Conservation (phyloP, 2,329 filamentous ascomycete genomes). For the Trichoderma atroviride region DNA sequence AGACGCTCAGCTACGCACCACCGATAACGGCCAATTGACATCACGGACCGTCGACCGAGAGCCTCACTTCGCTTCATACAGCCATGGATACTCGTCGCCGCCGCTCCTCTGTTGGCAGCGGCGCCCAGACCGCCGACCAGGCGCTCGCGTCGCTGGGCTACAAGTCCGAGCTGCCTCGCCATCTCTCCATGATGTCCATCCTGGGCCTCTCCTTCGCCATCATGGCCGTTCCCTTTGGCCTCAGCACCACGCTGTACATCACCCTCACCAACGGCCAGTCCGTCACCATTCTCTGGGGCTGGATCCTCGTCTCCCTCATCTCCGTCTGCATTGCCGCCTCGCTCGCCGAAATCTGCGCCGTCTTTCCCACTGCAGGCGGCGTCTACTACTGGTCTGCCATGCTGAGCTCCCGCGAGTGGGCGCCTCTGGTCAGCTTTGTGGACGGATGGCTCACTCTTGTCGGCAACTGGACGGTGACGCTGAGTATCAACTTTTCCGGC, state of each 20-base stretch:
- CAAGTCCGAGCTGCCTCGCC: constrained; percentile 53
- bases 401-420: constrained; percentile 63
- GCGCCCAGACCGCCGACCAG: constrained; percentile 41
- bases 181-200: constrained; percentile 54
- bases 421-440: constrained; percentile 67
- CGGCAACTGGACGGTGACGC: constrained; percentile 70
- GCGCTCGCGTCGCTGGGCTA: constrained; percentile 53
- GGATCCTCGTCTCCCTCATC: constrained; percentile 64
- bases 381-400: constrained; percentile 76
- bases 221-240: constrained; percentile 54
- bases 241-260: constrained; percentile 52
- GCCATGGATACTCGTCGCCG: constrained; percentile 20
- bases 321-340: constrained; percentile 72
- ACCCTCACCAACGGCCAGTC: constrained; percentile 72
- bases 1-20: neutral
- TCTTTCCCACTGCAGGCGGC: constrained; percentile 63
- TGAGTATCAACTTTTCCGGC: constrained; percentile 71
- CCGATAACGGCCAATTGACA: neutral
- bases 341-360: constrained; percentile 72
- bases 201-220: constrained; percentile 55
- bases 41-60: neutral
- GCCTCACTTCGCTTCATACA: neutral
- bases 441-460: constrained; percentile 75
- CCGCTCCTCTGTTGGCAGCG: constrained; percentile 29
- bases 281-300: constrained; percentile 74